Conservation (phyloP, 345 rosid species). For the Orychophragmus violaceus region DNA sequence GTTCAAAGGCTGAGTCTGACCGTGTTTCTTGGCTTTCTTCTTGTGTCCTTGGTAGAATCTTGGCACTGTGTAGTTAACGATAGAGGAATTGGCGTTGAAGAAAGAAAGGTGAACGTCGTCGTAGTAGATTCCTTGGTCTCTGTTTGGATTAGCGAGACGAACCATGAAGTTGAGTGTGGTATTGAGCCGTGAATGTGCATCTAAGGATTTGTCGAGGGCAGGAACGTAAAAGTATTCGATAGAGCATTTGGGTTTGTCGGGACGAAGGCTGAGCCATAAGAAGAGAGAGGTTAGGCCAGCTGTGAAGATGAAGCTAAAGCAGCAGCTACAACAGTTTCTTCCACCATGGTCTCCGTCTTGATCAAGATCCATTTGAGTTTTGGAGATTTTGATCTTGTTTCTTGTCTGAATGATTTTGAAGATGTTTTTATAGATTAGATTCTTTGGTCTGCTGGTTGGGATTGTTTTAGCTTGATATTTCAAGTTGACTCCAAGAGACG, state of each 20-base stretch:
- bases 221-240: conserved; percentile 51
- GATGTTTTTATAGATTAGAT: not conserved
- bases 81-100: conserved; percentile 22
- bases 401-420: not conserved
- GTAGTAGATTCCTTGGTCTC: conserved; percentile 63
- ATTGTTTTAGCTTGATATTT: not conserved
- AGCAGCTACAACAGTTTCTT: not conserved
- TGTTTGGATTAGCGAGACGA: conserved; percentile 55
- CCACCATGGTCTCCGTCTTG: not conserved
- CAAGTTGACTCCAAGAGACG: not conserved
- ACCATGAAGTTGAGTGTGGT: conserved; percentile 45
- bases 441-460: not conserved
- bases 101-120: conserved; percentile 46
- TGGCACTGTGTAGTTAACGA: conserved; percentile 23
- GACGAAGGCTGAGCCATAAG: not conserved
- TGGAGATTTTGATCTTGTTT: not conserved
- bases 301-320: not conserved
- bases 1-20: conserved; percentile 15
- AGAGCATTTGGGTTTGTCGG: conserved; percentile 39
- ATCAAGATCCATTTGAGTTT: not conserved
- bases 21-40: conserved; percentile 55
- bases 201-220: conserved; percentile 42
- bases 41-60: conserved; percentile 56
- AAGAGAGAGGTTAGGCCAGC: not conserved
- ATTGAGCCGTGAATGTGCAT: not conserved